Evolutionary conservation across 225 moss, liverwort and hornwort species (phyloP), one percentile per base, ranked within the genome.

Genomic region (Straminergon stramineum): DNA sequence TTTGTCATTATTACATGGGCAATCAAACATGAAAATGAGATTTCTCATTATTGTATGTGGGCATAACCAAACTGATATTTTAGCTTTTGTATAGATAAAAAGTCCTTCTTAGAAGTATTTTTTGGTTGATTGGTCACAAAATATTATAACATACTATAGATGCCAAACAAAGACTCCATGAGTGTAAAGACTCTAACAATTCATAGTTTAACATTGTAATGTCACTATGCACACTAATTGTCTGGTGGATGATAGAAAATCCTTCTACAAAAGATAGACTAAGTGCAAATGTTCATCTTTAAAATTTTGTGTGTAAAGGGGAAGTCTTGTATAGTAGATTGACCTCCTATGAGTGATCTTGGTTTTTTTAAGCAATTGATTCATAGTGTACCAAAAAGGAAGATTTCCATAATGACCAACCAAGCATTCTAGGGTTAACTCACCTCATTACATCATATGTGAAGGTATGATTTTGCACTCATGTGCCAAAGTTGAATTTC

Each of bases 171-270:
- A 75, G 13, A 32, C 3, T 75, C 32, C 1, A 13, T 32, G 0
- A 12, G 2, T 20, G 5, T 11, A 31, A 1, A n/a, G n/a, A 0
- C 4, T 51, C 1, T 0, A 75, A 0, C 2, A 75, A 75, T 31
- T 51, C 17, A 16, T 0, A 16, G 0, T 73, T 24, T 5, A 45
- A 74, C 10, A 6, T 5, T 28, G 6, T 15, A 26, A 41, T 0
- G 0, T 39, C 4, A 2, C 4, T 39, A 13, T 23, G 1, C 7
- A 13, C 27, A 26, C 58, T 57, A 62, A 70, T 1, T 39, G 5
- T 12, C 0, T 0, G 1, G 41, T 71, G 26, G 9, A 39, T 41
- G 6, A 15, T 1, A 41, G 0, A 26, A 0, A 15, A 71, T 41
- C 10, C 4, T 41, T 41, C 41, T 41, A 41, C 0, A 1, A 15